Evolutionary conservation across 129 eudicot species (phyloP).

Genomic region (Chrysanthemum makinoi): DNA sequence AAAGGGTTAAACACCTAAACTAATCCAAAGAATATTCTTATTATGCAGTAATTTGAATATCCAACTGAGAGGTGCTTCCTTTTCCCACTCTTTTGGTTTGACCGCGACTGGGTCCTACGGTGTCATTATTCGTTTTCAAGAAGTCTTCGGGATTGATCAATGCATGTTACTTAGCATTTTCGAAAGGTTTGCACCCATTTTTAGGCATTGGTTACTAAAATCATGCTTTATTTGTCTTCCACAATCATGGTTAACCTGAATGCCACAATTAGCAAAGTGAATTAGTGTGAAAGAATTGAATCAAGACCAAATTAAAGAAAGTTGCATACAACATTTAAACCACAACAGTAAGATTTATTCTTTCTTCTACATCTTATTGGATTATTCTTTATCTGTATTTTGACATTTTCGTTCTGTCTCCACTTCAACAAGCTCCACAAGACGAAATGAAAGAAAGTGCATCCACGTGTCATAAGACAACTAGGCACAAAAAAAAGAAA

Average conservation of each 20-base stretch:
- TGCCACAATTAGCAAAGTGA: slow-evolving; percentile 13
- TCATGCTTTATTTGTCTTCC: slow-evolving; percentile 37
- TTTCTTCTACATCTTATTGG: not conserved
- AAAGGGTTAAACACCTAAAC: slow-evolving; percentile 25
- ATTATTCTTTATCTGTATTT: not conserved
- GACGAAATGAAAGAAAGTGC: slow-evolving; percentile 5
- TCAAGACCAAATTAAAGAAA: slow-evolving; percentile 24
- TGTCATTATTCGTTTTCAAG: slow-evolving; percentile 11
- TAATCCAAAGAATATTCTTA: slow-evolving; percentile 8
- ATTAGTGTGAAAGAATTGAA: slow-evolving; percentile 18
- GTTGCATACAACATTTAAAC: not conserved
- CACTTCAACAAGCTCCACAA: not conserved
- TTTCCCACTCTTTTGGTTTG: slow-evolving; percentile 25
- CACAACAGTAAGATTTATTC: not conserved
- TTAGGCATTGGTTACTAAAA: slow-evolving; percentile 41
- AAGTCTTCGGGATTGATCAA: slow-evolving; percentile 29
- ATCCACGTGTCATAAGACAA: slow-evolving; percentile 12
- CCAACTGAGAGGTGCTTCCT: not conserved
- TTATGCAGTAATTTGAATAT: slow-evolving; percentile 18
- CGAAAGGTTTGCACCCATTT: slow-evolving; percentile 36
- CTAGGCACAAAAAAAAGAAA: not conserved
- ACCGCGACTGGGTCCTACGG: slow-evolving; percentile 25
- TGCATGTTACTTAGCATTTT: slow-evolving; percentile 37
- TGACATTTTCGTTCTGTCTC: no score
- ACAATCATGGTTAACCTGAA: slow-evolving; percentile 20